A percentile compares a stretch with the other conserved stretches of the same genome.
Conservation (phyloP, 2,329 filamentous ascomycete genomes). For the Sporothrix schenckii region DNA sequence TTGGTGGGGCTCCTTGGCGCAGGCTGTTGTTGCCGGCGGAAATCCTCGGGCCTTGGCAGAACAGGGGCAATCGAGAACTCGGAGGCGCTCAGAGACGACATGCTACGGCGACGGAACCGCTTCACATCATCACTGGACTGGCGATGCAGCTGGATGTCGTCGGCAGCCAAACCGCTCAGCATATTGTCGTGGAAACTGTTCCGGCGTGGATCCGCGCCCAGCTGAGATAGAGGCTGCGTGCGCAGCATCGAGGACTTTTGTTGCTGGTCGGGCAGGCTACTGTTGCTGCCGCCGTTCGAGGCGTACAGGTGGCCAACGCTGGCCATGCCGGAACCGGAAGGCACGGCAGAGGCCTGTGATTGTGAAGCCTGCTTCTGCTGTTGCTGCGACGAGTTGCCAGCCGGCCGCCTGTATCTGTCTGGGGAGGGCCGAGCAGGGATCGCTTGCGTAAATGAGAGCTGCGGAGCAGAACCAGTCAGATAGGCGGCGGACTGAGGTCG, state of each 20-base stretch:
- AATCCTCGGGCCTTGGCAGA: slow-evolving; percentile 45
- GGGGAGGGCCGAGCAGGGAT: slow-evolving; percentile 69
- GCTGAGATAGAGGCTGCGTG: slow-evolving; percentile 41
- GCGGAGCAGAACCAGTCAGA: slow-evolving; percentile 45
- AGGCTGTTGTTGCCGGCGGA: slow-evolving; percentile 40
- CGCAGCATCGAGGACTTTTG: slow-evolving; percentile 41
- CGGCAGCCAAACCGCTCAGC: slow-evolving; percentile 56
- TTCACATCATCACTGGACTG: slow-evolving; percentile 68
- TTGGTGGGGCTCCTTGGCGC: slow-evolving; percentile 44
- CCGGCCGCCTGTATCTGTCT: slow-evolving; percentile 77
- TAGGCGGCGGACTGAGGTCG: slow-evolving; percentile 51
- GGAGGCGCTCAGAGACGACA: slow-evolving; percentile 65
- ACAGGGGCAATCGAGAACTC: slow-evolving; percentile 48
- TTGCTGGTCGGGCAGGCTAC: slow-evolving; percentile 45
- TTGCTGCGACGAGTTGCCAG: slow-evolving; percentile 49
- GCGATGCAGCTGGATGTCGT: slow-evolving; percentile 69
- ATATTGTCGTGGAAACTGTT: slow-evolving; percentile 55
- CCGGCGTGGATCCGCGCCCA: slow-evolving; percentile 48
- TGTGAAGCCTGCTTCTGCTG: slow-evolving; percentile 34
- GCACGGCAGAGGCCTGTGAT: slow-evolving; percentile 46
- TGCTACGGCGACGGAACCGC: slow-evolving; percentile 78
- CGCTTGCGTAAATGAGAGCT: slow-evolving; percentile 60
- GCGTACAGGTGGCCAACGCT: slow-evolving; percentile 54
- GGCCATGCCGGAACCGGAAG: slow-evolving; percentile 59
- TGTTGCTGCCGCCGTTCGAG: slow-evolving; percentile 49